Base-by-base conservation (phyloP, 1,284 basidiomycete species). In the Tylopilus orsonianus region DNA sequence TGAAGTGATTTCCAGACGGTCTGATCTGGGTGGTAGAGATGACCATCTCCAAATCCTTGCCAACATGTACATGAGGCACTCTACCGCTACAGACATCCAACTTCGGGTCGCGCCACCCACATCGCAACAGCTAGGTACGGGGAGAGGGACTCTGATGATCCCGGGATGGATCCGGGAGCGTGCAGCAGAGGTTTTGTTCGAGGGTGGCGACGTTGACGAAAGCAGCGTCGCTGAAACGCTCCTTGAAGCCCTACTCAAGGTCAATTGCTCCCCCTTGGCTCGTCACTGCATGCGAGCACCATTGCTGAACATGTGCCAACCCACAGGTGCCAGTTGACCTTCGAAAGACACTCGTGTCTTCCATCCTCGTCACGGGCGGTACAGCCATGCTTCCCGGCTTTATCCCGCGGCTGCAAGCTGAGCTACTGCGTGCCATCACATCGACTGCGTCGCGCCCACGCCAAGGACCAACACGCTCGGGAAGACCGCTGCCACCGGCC, bases 81-180 rank as follows among this genome's bases (percentile, higher is more conserved):
- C 88, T 10, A 85, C 82, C 14, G 85, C 88, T 5, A 86, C 84
- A 5, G 80, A 88, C 53, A 66, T 91, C 32, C 77, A 75, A 10
- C 73, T 90, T 64, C 76, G 74, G 4, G 84, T 90, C 14, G 68
- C 75, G 19, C 86, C 87, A 23, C 85, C 86, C 4, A 58, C 69
- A 1, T 71, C 78, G 18, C 83, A 87, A 60, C 82, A 81, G 56
- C 71, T 72, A 5, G 84, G 85, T 1, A 87, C 85, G 0, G 87
- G 86, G 1, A 69, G 75, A n/a, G 92, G 91, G 0, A 88, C 85
- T 0, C 69, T 98, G 30, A 75, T 88, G 36, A 82, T 99, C 34
- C 96, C 96, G 0, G 95, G 95, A 0, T 99, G 97, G 96, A 77
- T 98, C 20, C 74, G 96, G 30, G 94, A 97, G 64, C 78, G 94